phyloP scores from a whole-genome alignment of 2,329 filamentous ascomycete species.

The Paecilomyces dactylethromorphus region DNA sequence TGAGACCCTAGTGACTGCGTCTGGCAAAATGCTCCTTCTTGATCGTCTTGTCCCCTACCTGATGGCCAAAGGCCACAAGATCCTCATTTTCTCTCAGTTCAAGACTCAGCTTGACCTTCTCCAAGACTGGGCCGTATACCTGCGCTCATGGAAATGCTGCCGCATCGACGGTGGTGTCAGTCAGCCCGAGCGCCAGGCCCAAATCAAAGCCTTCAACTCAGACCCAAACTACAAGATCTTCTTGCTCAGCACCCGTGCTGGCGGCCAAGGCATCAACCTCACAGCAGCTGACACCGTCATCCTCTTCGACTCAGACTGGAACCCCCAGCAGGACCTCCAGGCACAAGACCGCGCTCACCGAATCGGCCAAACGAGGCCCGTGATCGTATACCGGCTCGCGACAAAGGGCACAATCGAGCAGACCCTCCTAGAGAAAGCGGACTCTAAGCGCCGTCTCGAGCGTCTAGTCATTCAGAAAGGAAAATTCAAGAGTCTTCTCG shows the following conservation, averaged over 20 bases:
- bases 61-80: constrained; percentile 71
- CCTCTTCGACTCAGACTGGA: constrained; percentile 86
- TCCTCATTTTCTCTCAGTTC: constrained; percentile 95
- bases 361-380: constrained; percentile 86
- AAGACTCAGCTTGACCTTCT: constrained; percentile 89
- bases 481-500: constrained; percentile 62
- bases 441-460: constrained; percentile 85
- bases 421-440: constrained; percentile 74
- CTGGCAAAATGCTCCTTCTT: constrained; percentile 91
- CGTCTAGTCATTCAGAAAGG: constrained; percentile 96
- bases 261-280: constrained; percentile 92
- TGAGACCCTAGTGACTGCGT: constrained; percentile 75
- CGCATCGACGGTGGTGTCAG: constrained; percentile 86
- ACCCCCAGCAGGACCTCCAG: constrained; percentile 93
- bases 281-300: constrained; percentile 88
- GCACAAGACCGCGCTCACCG: constrained; percentile 93
- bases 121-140: constrained; percentile 72
- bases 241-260: constrained; percentile 80
- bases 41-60: constrained; percentile 76
- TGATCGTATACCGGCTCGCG: constrained; percentile 87
- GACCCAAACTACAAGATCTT: constrained; percentile 67
- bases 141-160: constrained; percentile 74
- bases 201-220: constrained; percentile 68
- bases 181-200: constrained; percentile 62
- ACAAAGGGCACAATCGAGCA: constrained; percentile 93